Base-by-base conservation (phyloP, 2,329 filamentous ascomycete species). In the Aspergillus carbonarius region DNA sequence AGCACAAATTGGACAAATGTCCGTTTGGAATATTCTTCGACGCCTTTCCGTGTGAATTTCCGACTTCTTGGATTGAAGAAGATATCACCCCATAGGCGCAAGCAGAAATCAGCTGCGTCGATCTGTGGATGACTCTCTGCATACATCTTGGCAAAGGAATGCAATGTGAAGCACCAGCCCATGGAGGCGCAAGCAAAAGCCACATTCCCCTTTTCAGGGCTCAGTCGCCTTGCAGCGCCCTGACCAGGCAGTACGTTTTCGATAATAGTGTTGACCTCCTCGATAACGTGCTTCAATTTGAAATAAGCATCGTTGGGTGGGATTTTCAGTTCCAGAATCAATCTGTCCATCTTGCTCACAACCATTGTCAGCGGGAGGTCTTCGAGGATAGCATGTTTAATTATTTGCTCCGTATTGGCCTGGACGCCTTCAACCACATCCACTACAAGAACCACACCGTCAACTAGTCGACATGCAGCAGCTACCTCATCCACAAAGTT, bases 361-460 rank as follows among this genome's bases (percentile, higher is more conserved):
- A 99, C 87, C 61, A 99, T 80, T 0, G 92, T 95, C 66, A 99
- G 78, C 1, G 95, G 93, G 4, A 98, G 82, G 67, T 92, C 91
- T 73, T 97, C 91, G 27, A 96, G 82, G 3, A 97, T 89, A 2
- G 93, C 93, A 75, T 99, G 92, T 78, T 92, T 96, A 78, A 99
- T 97, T 68, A 96, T 93, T 74, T 97, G 91, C 77, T 99, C 93
- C 0, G 95, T 96, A 74, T 96, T 96, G 68, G 95, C 85, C 78
- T 98, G 95, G n/a, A 99, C 93, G n/a, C 95, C 95, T 75, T 99
- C 95, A 1, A 99, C 91, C 20, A 97, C 92, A 73, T 99, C 95
- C 15, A 99, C 93, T 13, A 99, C 89, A 50, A 99, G 79, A 54
- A 96, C 93, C 23, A 98, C 87, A 60, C 95, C 95, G 72, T 99